These are phyloP conservation scores for Quercus wislizeni DNA, from an alignment of 306 rosid genomes.

Conservation along the genomic window DNA sequence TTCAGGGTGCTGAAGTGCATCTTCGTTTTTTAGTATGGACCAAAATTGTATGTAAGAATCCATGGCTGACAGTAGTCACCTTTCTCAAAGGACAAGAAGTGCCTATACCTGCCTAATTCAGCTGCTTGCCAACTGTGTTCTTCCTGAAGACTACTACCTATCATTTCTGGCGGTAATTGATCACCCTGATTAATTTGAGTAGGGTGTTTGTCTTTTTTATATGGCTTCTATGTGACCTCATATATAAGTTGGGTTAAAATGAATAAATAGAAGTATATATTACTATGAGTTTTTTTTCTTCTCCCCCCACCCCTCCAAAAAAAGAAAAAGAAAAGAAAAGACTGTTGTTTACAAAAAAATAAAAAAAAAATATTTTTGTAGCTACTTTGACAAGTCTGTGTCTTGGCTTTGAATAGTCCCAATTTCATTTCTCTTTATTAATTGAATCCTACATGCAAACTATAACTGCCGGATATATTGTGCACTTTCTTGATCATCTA, in stretches of 20 bases:
- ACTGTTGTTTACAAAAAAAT: too few relatives aligned
- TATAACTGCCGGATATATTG: background rate
- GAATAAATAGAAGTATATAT: background rate
- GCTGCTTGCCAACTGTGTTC: background rate
- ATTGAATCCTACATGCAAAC: background rate
- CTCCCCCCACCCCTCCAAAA: too few relatives aligned
- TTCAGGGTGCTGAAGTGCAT: conserved; percentile 24
- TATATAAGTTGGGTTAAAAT: background rate
- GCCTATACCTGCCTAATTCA: conserved; percentile 25
- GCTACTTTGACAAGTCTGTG: background rate
- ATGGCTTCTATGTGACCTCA: conserved; percentile 21
- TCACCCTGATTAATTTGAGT: conserved; percentile 18
- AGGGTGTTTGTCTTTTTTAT: conserved; percentile 25
- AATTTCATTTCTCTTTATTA: background rate
- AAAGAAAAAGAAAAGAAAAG: too few relatives aligned
- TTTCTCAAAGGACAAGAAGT: conserved; percentile 13
- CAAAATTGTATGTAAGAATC: conserved; percentile 34
- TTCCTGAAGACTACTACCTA: background rate
- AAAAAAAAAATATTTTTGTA: background rate
- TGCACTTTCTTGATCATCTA: background rate
- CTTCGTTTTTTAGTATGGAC: conserved; percentile 21
- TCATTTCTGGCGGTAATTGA: conserved; percentile 16
- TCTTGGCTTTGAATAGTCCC: background rate
- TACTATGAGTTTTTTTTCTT: background rate
- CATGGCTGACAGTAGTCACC: conserved; percentile 28